These are phyloP conservation scores for Holtermanniella nyarrowii DNA, from an alignment of 768 basidiomycete genomes.

Conservation along the genomic window DNA sequence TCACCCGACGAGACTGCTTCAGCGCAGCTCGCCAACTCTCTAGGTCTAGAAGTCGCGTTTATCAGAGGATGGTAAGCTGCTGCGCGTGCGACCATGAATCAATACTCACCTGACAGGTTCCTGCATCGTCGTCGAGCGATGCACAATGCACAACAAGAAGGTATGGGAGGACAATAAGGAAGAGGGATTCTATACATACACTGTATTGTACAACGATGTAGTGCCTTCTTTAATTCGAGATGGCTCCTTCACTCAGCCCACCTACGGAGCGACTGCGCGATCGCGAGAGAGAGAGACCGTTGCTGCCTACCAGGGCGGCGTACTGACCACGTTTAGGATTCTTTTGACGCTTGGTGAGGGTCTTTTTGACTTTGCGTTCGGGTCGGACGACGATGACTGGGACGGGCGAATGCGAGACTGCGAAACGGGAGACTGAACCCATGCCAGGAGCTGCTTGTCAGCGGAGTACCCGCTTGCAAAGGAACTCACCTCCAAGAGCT, in stretches of 20 bases:
- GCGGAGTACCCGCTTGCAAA: not conserved
- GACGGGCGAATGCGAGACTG: conserved; percentile 82
- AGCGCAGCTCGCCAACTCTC: not conserved
- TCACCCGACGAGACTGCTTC: not conserved
- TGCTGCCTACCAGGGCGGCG: conserved; percentile 36
- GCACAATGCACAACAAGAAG: too few relatives aligned
- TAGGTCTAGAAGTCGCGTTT: not conserved
- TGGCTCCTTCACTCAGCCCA: not conserved
- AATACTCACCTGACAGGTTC: too few relatives aligned
- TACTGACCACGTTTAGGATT: conserved; percentile 70
- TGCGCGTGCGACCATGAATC: too few relatives aligned
- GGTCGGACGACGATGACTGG: conserved; percentile 90
- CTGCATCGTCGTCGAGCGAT: too few relatives aligned
- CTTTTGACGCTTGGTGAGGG: conserved; percentile 70
- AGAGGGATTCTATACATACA: too few relatives aligned
- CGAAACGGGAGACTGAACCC: conserved; percentile 57
- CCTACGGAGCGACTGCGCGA: conserved; percentile 18
- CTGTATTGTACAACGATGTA: too few relatives aligned
- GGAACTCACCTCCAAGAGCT: conserved; percentile 43
- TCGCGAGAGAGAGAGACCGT: conserved; percentile 25
- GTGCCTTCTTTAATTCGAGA: not conserved
- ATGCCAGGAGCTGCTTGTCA: conserved; percentile 45
- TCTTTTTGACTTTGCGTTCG: conserved; percentile 74
- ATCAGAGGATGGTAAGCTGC: not conserved
- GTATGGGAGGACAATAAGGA: too few relatives aligned